Percentiles rank a stretch among this genome's conserved stretches.
Conservation (phyloP, 2,329 filamentous ascomycete genomes). For the Metarhizium brunneum region DNA sequence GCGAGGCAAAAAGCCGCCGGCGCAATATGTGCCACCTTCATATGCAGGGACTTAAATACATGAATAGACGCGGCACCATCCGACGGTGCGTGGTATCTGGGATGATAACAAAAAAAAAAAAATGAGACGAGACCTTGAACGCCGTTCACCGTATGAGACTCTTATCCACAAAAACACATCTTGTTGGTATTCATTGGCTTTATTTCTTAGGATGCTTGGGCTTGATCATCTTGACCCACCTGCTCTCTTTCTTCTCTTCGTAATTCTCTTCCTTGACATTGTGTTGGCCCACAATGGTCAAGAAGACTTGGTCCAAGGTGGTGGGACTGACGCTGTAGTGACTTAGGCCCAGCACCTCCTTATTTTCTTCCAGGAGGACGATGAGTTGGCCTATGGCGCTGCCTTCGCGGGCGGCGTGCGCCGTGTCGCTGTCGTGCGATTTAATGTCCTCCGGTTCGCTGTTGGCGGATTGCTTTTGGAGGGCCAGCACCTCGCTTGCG, state of each 20-base stretch:
- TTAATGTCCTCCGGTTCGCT: background rate
- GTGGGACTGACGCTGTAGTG: constrained; percentile 84
- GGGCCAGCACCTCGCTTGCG: constrained; percentile 29
- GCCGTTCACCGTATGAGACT: background rate
- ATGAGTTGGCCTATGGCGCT: constrained; percentile 61
- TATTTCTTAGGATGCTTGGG: background rate
- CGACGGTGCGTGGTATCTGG: background rate
- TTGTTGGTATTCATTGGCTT: background rate
- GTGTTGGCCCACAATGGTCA: constrained; percentile 74
- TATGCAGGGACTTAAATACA: too few species aligned
- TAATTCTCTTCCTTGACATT: constrained; percentile 68
- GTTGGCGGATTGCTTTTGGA: constrained; percentile 3
- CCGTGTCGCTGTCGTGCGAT: constrained; percentile 6
- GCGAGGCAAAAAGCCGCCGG: too few species aligned
- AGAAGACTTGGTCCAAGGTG: constrained; percentile 83
- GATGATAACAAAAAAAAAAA: background rate
- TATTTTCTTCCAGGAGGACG: constrained; percentile 62
- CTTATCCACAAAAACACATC: background rate
- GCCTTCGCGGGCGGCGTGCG: constrained; percentile 19
- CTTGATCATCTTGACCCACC: constrained; percentile 6
- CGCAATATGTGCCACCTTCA: too few species aligned
- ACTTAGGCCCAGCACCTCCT: constrained; percentile 60
- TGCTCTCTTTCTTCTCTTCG: constrained; percentile 21
- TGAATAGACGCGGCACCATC: background rate
- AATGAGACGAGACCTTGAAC: background rate